Evolutionary conservation across 441 rosid genomes (phyloP), one percentile per base, ranked within the genome.

Genomic region (Populus hybrid): DNA sequence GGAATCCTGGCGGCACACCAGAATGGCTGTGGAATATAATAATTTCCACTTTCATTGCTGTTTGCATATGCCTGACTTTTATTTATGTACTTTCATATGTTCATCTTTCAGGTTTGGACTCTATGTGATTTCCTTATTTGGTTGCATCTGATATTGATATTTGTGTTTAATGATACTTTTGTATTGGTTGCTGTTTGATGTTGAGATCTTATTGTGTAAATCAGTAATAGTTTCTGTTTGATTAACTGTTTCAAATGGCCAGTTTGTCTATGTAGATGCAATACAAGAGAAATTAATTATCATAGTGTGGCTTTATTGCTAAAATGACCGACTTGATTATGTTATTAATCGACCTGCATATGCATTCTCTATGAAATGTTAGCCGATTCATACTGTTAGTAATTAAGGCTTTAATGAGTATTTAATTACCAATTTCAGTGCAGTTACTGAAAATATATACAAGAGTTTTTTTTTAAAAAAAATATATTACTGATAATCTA

Each of bases 1-100:
- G 99, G 87, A 90, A 89, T 80, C 98, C 97, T 6, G 98, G 99
- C 0, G 77, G 88, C 83, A 84, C 88, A 79, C 97, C 98, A 42
- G 98, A 96, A 78, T 96, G 99, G 98, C 80, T 93, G 89, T 91
- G 90, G 71, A 93, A 74, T 76, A 80, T 75, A 42, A 24, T 88
- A 73, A 26, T 92, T 73, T 86, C 95, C 53, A 82, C 82, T 82
- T 79, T 84, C 69, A 80, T 96, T 63, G 96, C 98, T 74, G 85
- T 84, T 81, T 77, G 87, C 68, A 28, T 90, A 65, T 90, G 93
- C 89, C 85, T 93, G 81, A 90, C 97, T 42, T 74, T 90, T 88
- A 90, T 87, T 71, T 93, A 94, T 86, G 81, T 96, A 72, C 90
- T 96, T 79, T 88, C 99, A 21, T 96, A 96, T 85, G 81, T 92